Evolutionary conservation across 2,329 filamentous ascomycete species (phyloP).

Genomic region (Alternaria rosae): DNA sequence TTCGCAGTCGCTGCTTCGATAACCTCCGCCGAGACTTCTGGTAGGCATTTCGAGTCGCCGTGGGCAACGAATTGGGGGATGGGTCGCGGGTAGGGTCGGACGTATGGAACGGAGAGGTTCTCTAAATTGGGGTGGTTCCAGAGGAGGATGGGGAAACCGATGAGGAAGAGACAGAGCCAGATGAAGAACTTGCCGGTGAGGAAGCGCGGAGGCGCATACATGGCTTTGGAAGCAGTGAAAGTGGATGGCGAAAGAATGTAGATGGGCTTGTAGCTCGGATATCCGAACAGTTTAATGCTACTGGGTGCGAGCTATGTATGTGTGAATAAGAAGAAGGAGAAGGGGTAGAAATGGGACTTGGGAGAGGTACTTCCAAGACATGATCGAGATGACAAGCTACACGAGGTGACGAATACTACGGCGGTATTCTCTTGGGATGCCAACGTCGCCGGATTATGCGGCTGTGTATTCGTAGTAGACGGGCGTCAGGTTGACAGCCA

Average conservation of each 20-base stretch:
- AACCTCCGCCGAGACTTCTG: slow-evolving; percentile 15
- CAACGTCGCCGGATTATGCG: background rate
- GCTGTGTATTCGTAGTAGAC: background rate
- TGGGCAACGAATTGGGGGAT: slow-evolving; percentile 22
- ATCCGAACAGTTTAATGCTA: background rate
- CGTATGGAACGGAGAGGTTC: slow-evolving; percentile 15
- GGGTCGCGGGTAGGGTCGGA: slow-evolving; percentile 6
- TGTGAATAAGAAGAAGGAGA: background rate
- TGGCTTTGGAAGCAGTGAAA: background rate
- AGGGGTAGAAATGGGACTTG: background rate
- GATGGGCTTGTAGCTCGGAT: background rate
- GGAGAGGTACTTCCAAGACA: background rate
- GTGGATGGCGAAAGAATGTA: background rate
- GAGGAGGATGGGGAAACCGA: slow-evolving; percentile 12
- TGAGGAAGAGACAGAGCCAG: slow-evolving; percentile 9
- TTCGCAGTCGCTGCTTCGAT: slow-evolving; percentile 18
- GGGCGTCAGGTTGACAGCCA: background rate
- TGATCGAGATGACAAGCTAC: background rate
- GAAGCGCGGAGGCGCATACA: background rate
- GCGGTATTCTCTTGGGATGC: background rate
- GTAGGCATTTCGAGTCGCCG: slow-evolving; percentile 25
- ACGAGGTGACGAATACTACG: background rate
- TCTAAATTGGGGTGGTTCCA: slow-evolving; percentile 9
- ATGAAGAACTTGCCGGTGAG: slow-evolving; percentile 8
- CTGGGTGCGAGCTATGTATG: background rate